Evolutionary conservation across 371 early-diverging fungal genomes (phyloP).

Genomic region (Phascolomyces articulosus): DNA sequence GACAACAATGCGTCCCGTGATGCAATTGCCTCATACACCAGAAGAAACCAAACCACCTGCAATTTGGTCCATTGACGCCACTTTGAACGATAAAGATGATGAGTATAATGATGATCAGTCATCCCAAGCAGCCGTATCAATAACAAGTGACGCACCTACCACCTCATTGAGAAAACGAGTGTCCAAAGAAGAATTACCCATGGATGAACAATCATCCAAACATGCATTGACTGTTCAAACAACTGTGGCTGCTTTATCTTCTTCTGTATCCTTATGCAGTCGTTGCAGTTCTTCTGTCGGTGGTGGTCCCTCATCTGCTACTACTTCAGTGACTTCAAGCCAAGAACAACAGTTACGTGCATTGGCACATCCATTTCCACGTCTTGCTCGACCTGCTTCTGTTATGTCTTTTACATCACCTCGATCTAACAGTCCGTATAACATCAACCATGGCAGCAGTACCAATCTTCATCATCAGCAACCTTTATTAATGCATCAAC

Average conservation of each 20-base stretch:
- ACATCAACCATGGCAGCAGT: background rate
- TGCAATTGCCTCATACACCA: slow-evolving; percentile 17
- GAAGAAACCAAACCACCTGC: slow-evolving; percentile 14
- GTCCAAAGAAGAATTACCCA: slow-evolving; percentile 15
- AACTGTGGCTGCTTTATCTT: background rate
- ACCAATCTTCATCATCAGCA: background rate
- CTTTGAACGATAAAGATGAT: background rate
- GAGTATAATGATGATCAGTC: background rate
- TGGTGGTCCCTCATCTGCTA: slow-evolving; percentile 5
- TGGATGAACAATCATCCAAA: background rate
- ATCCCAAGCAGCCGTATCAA: background rate
- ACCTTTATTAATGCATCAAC: slow-evolving; percentile 2
- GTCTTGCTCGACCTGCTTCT: background rate
- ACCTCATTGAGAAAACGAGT: slow-evolving; percentile 2
- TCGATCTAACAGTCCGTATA: background rate
- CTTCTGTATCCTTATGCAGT: slow-evolving; percentile 21
- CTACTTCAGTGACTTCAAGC: background rate
- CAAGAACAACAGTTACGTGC: slow-evolving; percentile 10
- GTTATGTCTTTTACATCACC: slow-evolving; percentile 2
- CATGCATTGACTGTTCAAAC: background rate
- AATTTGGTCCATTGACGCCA: slow-evolving; percentile 16
- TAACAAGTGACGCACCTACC: background rate
- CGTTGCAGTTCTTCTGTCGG: slow-evolving; percentile 18
- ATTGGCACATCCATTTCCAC: background rate
- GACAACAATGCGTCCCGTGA: background rate